These are phyloP conservation scores for Paecilomyces sp. DNA, from an alignment of 2,329 filamentous ascomycete species.

Conservation along the genomic window DNA sequence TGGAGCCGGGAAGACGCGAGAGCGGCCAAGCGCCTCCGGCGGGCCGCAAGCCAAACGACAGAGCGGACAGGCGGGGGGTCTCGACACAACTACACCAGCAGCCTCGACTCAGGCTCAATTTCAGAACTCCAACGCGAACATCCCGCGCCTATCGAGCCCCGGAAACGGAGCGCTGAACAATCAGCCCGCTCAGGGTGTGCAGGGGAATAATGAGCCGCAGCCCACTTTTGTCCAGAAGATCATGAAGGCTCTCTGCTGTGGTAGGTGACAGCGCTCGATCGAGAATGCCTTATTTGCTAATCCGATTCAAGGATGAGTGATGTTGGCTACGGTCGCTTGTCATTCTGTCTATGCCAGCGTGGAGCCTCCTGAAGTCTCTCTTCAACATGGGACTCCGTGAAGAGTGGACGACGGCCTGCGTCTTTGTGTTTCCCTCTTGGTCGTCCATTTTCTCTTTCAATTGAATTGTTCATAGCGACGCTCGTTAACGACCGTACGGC, in stretches of 20 bases:
- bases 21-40: conserved; percentile 70
- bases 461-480: neutral
- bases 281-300: conserved; percentile 4
- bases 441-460: neutral
- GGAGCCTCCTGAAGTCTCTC: neutral
- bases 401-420: neutral
- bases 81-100: conserved; percentile 73
- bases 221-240: conserved; percentile 83
- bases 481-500: neutral
- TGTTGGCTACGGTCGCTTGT: conserved; percentile 3
- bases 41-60: conserved; percentile 67
- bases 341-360: neutral
- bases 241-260: conserved; percentile 88
- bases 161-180: conserved; percentile 53
- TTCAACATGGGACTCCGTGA: neutral
- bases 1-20: conserved; percentile 62
- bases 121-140: conserved; percentile 88
- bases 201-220: conserved; percentile 59
- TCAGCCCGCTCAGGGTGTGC: conserved; percentile 49
- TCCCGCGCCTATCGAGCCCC: conserved; percentile 57
- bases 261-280: conserved; percentile 38
- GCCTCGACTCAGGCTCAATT: conserved; percentile 94
- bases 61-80: conserved; percentile 44
- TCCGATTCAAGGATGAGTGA: conserved; percentile 25
- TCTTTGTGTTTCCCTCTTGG: neutral